A percentile compares a stretch with the other conserved stretches of the same genome.
These are phyloP conservation scores for Kodamaea suecica DNA, from an alignment of 1,139 yeast genomes.

Conservation along the genomic window DNA sequence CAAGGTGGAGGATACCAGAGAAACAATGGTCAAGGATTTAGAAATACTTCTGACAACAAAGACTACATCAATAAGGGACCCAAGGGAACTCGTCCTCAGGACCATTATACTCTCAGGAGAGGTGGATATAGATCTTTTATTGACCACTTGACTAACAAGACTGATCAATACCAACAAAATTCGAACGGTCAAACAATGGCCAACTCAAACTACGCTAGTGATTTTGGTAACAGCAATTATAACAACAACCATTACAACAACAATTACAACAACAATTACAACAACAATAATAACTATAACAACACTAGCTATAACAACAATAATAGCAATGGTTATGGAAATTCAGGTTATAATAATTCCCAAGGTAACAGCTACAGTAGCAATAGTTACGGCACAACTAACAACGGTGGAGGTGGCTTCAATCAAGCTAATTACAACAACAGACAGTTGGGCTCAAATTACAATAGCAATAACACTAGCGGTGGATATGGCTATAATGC, in stretches of 20 bases:
- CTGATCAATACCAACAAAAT: constrained; percentile 13
- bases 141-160: constrained; percentile 11
- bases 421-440: constrained; percentile 8
- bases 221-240: constrained; percentile 8
- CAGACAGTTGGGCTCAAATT: background rate
- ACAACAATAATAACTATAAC: constrained; percentile 11
- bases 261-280: constrained; percentile 8
- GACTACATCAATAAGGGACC: constrained; percentile 45
- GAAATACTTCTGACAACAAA: constrained; percentile 32
- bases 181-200: constrained; percentile 8
- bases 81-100: constrained; percentile 32
- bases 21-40: constrained; percentile 30
- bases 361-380: constrained; percentile 7
- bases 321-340: constrained; percentile 6
- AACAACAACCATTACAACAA: constrained; percentile 8
- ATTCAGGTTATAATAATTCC: constrained; percentile 6
- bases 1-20: constrained; percentile 18
- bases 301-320: constrained; percentile 11
- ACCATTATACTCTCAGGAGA: constrained; percentile 34
- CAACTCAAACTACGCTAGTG: constrained; percentile 11
- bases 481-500: constrained; percentile 1
- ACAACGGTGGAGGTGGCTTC: constrained; percentile 10
- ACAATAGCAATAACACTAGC: constrained; percentile 1
- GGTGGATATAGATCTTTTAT: constrained; percentile 43
- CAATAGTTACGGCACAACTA: constrained; percentile 11